Conservation (phyloP, 257 asterid genomes). For the Cordia subcordata region DNA sequence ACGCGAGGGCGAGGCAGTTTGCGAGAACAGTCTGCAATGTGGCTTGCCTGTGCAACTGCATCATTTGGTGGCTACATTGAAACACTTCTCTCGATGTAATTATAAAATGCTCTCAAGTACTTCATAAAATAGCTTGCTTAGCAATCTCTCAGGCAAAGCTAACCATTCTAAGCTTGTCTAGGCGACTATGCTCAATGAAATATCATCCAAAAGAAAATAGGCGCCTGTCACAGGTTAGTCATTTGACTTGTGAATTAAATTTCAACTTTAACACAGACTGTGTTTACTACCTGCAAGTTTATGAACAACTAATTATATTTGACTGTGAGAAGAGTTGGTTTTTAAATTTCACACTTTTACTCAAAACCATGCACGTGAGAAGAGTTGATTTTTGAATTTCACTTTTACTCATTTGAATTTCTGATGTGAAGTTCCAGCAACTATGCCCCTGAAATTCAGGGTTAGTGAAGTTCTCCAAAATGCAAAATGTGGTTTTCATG, state of each 20-base stretch:
- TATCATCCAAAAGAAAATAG: conserved; percentile 75
- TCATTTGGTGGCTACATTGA: conserved; percentile 87
- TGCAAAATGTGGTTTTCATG: too few species aligned
- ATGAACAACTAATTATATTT: too few species aligned
- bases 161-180: conserved; percentile 59
- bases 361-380: too few species aligned
- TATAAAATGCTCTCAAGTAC: conserved; percentile 81
- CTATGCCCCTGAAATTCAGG: too few species aligned
- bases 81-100: conserved; percentile 85
- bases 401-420: too few species aligned
- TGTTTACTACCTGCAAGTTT: too few species aligned
- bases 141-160: conserved; percentile 46
- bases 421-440: too few species aligned
- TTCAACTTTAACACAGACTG: too few species aligned
- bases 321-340: too few species aligned
- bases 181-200: conserved; percentile 67
- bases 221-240: conserved; percentile 70
- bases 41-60: conserved; percentile 95
- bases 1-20: conserved; percentile 65
- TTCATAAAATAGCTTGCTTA: conserved; percentile 57
- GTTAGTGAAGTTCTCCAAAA: too few species aligned
- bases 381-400: too few species aligned
- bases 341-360: too few species aligned
- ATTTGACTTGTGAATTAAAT: neutral
- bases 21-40: conserved; percentile 58